These are phyloP conservation scores for Guyanaporus albipodus DNA, from an alignment of 768 basidiomycete species.

Conservation along the genomic window DNA sequence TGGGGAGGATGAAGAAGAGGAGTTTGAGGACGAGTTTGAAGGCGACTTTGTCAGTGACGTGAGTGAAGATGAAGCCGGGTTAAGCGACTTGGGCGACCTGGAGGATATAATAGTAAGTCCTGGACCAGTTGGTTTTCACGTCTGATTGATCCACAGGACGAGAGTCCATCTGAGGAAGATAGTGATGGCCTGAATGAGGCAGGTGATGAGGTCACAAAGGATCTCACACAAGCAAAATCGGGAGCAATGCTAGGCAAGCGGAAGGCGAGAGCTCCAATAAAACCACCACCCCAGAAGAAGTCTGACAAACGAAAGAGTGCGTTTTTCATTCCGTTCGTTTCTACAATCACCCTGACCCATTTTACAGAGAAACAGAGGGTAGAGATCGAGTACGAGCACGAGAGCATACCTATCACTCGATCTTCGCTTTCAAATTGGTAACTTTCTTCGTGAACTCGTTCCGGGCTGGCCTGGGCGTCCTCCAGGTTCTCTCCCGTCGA, in stretches of 20 bases:
- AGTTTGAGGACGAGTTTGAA: constrained; percentile 49
- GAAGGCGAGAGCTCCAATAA: constrained; percentile 46
- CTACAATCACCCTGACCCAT: constrained; percentile 11
- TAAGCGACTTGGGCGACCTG: constrained; percentile 48
- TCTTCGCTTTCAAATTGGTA: constrained; percentile 55
- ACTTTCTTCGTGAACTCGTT: constrained; percentile 3
- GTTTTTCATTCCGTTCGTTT: constrained; percentile 22
- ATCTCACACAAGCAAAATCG: constrained; percentile 34
- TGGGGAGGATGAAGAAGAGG: constrained; percentile 44
- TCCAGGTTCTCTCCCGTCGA: neutral
- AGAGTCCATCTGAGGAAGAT: constrained; percentile 37
- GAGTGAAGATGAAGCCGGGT: constrained; percentile 44
- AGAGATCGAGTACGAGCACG: constrained; percentile 96
- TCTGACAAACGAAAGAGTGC: constrained; percentile 62
- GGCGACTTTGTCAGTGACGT: constrained; percentile 57
- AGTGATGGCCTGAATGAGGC: constrained; percentile 42
- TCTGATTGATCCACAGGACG: constrained; percentile 32
- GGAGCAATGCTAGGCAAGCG: constrained; percentile 62
- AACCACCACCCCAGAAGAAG: constrained; percentile 46
- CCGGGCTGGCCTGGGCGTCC: neutral
- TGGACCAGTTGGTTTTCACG: neutral
- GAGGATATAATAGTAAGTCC: constrained; percentile 63
- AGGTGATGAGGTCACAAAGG: constrained; percentile 37
- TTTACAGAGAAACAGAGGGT: constrained; percentile 68
- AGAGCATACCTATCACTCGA: constrained; percentile 54